A percentile compares a stretch with the other conserved stretches of the same genome.
These are phyloP conservation scores for Paramecium caudatum DNA, from an alignment of 73 alveolate genomes.

Conservation along the genomic window DNA sequence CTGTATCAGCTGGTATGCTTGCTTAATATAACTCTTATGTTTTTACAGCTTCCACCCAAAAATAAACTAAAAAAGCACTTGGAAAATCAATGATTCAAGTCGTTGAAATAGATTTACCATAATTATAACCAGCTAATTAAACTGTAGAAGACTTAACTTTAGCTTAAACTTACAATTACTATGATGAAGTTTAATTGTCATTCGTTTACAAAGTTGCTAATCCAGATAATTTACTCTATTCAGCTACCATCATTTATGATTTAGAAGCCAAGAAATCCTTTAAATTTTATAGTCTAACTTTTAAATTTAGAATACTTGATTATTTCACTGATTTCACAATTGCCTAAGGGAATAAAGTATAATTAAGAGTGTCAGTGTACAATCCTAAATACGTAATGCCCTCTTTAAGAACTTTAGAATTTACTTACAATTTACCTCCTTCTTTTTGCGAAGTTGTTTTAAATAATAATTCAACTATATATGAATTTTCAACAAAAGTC, in stretches of 20 bases:
- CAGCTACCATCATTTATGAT: conserved; percentile 20
- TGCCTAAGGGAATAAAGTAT: not conserved
- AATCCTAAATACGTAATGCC: conserved; percentile 35
- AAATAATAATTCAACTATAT: not conserved
- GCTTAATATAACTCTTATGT: conserved; percentile 7
- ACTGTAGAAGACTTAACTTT: not conserved
- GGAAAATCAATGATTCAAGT: conserved; percentile 40
- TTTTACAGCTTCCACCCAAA: not conserved
- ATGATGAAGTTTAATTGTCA: not conserved
- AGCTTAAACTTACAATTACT: not conserved
- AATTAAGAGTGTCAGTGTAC: not conserved
- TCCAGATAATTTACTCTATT: conserved; percentile 52
- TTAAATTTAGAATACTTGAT: conserved; percentile 41
- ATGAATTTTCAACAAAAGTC: not conserved
- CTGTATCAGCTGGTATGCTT: not conserved
- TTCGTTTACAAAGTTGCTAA: not conserved
- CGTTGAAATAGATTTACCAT: conserved; percentile 56
- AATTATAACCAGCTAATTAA: not conserved
- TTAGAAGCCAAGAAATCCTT: not conserved
- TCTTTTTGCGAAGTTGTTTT: not conserved
- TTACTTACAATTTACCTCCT: conserved; percentile 31
- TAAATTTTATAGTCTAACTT: not conserved
- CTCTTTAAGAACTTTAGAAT: not conserved
- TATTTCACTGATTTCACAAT: not conserved
- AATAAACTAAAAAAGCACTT: not conserved